Percentiles rank a stretch among this genome's conserved stretches.
These are phyloP conservation scores for Ichthyophthirius multifiliis DNA, from an alignment of 169 alveolate species.

Conservation along the genomic window DNA sequence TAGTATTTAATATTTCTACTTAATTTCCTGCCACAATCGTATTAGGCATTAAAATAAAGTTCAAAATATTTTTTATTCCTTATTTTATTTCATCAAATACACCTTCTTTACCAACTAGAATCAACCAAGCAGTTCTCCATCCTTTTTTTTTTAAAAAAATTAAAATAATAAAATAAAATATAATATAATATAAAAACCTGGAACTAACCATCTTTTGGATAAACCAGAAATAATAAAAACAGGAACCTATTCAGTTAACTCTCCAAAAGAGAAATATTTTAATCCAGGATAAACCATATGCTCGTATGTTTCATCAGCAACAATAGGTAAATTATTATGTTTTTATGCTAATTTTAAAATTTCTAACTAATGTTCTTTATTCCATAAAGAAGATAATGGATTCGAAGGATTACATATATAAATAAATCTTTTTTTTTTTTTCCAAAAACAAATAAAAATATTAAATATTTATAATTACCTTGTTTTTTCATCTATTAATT, in stretches of 20 bases:
- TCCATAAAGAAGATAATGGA: conserved; percentile 70
- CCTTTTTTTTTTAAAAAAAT: conserved; percentile 4
- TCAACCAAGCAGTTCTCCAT: conserved; percentile 75
- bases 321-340: conserved; percentile 51
- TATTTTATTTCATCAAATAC: conserved; percentile 44
- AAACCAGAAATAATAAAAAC: conserved; percentile 42
- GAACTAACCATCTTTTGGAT: conserved; percentile 61
- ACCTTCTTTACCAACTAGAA: conserved; percentile 47
- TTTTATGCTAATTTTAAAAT: conserved; percentile 55
- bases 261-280: conserved; percentile 43
- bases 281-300: conserved; percentile 50
- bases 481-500: conserved; percentile 48
- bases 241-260: conserved; percentile 52
- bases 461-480: conserved; percentile 6
- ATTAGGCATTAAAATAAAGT: conserved; percentile 54
- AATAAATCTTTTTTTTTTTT: not conserved
- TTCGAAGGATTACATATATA: conserved; percentile 62
- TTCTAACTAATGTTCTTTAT: conserved; percentile 50
- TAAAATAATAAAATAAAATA: not conserved
- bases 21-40: conserved; percentile 44
- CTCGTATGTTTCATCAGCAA: conserved; percentile 79
- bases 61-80: conserved; percentile 38
- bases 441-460: not conserved
- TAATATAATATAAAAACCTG: conserved; percentile 19
- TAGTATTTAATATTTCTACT: conserved; percentile 34